Evolutionary conservation across 371 early-diverging fungal species (phyloP).

Genomic region (Mucor mucedo): DNA sequence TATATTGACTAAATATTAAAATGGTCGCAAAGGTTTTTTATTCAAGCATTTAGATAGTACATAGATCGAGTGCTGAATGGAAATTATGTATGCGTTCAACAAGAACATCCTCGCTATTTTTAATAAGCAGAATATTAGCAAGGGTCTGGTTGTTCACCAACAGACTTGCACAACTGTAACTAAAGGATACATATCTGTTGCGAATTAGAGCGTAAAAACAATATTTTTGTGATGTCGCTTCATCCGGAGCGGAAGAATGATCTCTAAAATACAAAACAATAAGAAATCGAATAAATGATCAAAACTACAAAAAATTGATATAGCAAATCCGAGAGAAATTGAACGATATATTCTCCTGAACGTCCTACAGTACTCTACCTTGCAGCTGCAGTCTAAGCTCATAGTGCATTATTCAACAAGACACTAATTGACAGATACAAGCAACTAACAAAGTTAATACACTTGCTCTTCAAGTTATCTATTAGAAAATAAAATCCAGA

Average conservation of each 20-base stretch:
- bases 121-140: conserved; percentile 2
- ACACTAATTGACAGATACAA: conserved; percentile 2
- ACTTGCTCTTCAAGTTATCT: conserved; percentile 5
- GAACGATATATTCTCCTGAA: conserved; percentile 13
- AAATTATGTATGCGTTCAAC: conserved; percentile 16
- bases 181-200: conserved; percentile 5
- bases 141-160: conserved; percentile 3
- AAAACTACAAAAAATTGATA: conserved; percentile 9
- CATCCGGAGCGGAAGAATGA: conserved; percentile 7
- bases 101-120: conserved; percentile 15
- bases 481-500: conserved; percentile 1
- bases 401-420: conserved; percentile 12
- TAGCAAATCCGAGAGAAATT: conserved; percentile 11
- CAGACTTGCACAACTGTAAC: conserved; percentile 1
- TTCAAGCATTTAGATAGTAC: conserved; percentile 17
- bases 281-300: conserved; percentile 6
- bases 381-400: conserved; percentile 1
- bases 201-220: conserved; percentile 8
- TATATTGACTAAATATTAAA: conserved; percentile 15
- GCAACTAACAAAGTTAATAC: neutral
- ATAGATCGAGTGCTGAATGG: conserved; percentile 17
- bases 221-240: conserved; percentile 10
- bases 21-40: conserved; percentile 5
- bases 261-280: conserved; percentile 8
- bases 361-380: conserved; percentile 12